phyloP scores from a whole-genome alignment of 2,329 filamentous ascomycete species.

The Aspergillus ochraceus region DNA sequence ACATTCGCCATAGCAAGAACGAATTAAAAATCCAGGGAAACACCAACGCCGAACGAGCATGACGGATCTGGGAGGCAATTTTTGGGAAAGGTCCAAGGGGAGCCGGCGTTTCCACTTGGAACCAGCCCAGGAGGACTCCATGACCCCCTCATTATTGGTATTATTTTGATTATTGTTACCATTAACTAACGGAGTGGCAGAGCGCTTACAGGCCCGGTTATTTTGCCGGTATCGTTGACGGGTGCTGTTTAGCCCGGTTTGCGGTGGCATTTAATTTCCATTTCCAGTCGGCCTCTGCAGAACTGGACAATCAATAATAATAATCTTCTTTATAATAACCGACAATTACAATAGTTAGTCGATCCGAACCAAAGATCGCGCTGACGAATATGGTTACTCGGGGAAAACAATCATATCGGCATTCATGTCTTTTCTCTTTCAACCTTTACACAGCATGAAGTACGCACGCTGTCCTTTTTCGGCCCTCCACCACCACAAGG shows the following conservation, averaged over 20 bases:
- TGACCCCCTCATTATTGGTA: slow-evolving; percentile 12
- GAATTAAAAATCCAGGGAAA: background rate
- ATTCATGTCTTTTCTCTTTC: too few species aligned
- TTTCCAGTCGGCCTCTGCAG: background rate
- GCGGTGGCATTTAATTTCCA: slow-evolving; percentile 12
- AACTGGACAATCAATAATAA: background rate
- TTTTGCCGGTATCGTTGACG: slow-evolving; percentile 9
- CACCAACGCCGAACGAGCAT: background rate
- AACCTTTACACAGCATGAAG: too few species aligned
- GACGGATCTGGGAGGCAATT: slow-evolving; percentile 1
- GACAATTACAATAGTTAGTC: too few species aligned
- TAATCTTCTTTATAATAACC: background rate
- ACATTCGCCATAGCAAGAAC: background rate
- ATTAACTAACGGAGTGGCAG: too few species aligned
- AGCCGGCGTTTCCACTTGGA: slow-evolving; percentile 19
- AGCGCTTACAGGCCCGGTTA: slow-evolving; percentile 1
- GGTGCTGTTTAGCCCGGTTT: slow-evolving; percentile 12
- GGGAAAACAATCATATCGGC: too few species aligned
- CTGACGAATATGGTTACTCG: too few species aligned
- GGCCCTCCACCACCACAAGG: too few species aligned
- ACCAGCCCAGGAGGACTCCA: slow-evolving; percentile 10
- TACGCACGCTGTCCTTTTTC: too few species aligned
- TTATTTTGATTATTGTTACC: slow-evolving; percentile 4
- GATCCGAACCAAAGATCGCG: too few species aligned
- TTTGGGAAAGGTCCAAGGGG: slow-evolving; percentile 9